Base-by-base conservation (phyloP, 1,284 basidiomycete genomes). In the Malassezia equina region DNA sequence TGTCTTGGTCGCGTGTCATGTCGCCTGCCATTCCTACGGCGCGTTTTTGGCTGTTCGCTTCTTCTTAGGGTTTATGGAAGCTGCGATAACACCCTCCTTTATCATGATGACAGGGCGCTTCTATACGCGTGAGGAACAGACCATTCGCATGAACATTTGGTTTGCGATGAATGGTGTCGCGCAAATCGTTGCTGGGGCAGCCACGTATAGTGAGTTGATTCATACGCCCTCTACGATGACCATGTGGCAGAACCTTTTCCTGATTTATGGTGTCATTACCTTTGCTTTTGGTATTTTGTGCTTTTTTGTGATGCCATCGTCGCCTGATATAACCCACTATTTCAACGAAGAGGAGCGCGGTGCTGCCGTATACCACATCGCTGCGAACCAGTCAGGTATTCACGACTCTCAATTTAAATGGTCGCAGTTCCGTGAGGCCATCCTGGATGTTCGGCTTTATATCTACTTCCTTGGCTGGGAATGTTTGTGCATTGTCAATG, bases 351-450 rank as follows among this genome's bases (percentile, higher is more conserved):
- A 80, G 55, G 80, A 82, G 59, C 75, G 79, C 28, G 59, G 79
- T 13, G 76, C 81, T n/a, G 79, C 82, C 44, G 77, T 80, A 21
- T 79, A 81, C 64, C 76, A 81, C 17, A 80, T 82, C 8, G 70
- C 80, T 39, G 77, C 78, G 62, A 82, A 82, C 64, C 69, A 76
- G 64, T 76, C 75, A 0, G 81, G 81, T 11, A 78, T 81, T 29
- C 80, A 81, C 66, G 81, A 81, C 66, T 78, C 76, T 57, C 74
- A 77, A 47, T 82, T 81, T 71, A 82, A 82, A 74, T 71, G 61
- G 67, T 71, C 78, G 47, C 79, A 80, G 75, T 73, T 75, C 29
- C 74, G 67, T 42, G 81, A 82, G 62, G 81, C 78, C 1, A 47
- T 81, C 27, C 8, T 27, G 17, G 81, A 82, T 59, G 73, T 77